phyloP scores from a whole-genome alignment of 257 asterid species.

The Gentiana straminea region DNA sequence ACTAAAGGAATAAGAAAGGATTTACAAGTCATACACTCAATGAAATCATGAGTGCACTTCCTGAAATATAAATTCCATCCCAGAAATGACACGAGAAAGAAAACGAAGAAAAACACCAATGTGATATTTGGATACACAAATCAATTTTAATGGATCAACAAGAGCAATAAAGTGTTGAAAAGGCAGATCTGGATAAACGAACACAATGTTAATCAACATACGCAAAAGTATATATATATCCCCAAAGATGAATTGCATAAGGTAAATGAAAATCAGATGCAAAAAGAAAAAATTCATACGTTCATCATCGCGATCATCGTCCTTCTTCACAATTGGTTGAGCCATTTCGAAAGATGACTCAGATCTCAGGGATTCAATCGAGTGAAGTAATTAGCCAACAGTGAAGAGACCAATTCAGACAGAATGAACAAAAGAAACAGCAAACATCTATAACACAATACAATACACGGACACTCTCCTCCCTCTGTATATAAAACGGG shows the following conservation, averaged over 20 bases:
- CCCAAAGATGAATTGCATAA: too few relatives aligned
- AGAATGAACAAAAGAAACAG: constrained; percentile 7
- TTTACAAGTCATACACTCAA: too few relatives aligned
- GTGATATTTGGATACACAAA: too few relatives aligned
- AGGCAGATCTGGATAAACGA: too few relatives aligned
- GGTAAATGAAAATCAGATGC: background rate
- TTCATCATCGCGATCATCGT: constrained; percentile 50
- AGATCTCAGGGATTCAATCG: constrained; percentile 31
- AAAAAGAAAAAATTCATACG: constrained; percentile 7
- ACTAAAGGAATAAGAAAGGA: background rate
- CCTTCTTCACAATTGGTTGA: constrained; percentile 40
- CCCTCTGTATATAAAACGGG: background rate
- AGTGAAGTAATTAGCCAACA: background rate
- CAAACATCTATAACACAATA: constrained; percentile 13
- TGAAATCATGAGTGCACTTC: too few relatives aligned
- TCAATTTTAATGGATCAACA: too few relatives aligned
- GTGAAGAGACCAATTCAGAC: constrained; percentile 5
- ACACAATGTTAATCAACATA: too few relatives aligned
- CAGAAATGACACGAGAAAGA: constrained; percentile 1
- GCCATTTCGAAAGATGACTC: constrained; percentile 25
- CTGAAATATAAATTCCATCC: background rate
- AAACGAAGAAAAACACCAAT: constrained; percentile 1
- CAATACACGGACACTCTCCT: background rate
- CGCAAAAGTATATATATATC: too few relatives aligned
- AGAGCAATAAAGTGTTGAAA: too few relatives aligned